Evolutionary conservation across 177 flowering plant genomes (phyloP), one percentile per base, ranked within the genome.

Genomic region (Vitis hybrid): DNA sequence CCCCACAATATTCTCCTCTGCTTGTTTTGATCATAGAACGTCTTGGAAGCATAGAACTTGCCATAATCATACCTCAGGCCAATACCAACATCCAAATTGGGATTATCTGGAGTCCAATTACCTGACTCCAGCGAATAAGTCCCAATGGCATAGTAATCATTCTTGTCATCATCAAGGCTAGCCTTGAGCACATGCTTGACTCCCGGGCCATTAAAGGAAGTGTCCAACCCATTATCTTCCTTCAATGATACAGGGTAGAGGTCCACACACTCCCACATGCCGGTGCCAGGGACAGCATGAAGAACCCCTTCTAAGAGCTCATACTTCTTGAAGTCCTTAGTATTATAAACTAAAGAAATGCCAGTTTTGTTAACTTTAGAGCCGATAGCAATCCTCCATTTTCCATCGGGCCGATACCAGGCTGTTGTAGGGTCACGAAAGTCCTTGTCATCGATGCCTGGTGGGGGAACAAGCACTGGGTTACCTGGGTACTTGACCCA

Each of bases 231-330:
- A 10, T 71, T 76, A 10, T 48, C 66, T 4, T 49, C 72, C 0
- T 57, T 74, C 52, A 58, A 71, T 3, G 98, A 85, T 1, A 94
- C 88, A 1, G 98, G 98, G 72, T 71, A 94, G 56, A 94, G 88
- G 78, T 94, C 98, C 18, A 94, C 85, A 59, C 98, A 94, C 78
- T 94, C 98, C 98, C 98, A 94, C 98, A 94, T 94, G 11, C 98
- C 98, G 14, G 98, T 91, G 11, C 77, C 84, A 6, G 87, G 84
- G 12, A 94, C 97, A 14, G 75, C 85, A 70, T 92, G 94, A 52
- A 94, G 71, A 10, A 80, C n/a, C 2, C 80, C 85, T n/a, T 85
- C 83, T 40, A 82, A 11, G 24, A 79, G 77, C 60, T 81, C 75
- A 68, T 69, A 94, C 9, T 48, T 78, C 8, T 68, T 79, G 79